Base-by-base conservation (phyloP, 2,329 filamentous ascomycete species). In the Colletotrichum simmondsii region DNA sequence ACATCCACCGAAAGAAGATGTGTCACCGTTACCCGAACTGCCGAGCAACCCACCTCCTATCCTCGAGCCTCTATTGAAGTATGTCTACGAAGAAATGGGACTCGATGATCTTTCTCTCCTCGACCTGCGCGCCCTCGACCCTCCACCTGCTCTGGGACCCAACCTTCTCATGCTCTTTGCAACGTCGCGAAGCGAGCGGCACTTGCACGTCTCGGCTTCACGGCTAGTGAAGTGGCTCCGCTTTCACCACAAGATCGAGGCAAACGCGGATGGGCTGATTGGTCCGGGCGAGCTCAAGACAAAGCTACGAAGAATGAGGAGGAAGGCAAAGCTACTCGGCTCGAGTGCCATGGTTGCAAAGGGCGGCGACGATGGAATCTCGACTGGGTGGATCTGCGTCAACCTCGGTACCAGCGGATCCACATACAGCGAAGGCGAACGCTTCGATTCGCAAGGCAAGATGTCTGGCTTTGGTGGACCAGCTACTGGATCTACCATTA, bases 321-420 rank as follows among this genome's bases (percentile, higher is more conserved):
- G 94, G 80, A 92, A 93, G 77, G 93, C 95, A 37, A 95, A 94
- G 81, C 86, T 98, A 73, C 85, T 97, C 76, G 95, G 94, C 16
- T 93, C 90, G 72, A 90, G 91, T 0, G 91, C 91, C n/a, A 87
- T 89, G 59, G 86, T 90, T 6, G 90, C 90, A 12, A 87, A 88
- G 16, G 89, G 88, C 60, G 85, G 88, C 1, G 95, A 98, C 77
- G 94, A 98, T 79, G 96, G 95, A 2, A 94, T 98, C 65, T 92
- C 93, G 14, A 98, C 96, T 1, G 95, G 95, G 11, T 99, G 97
- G 97, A 93, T 99, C 24, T 99, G 97, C 82, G 94, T 98, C 73
- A 97, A 98, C 80, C 89, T 97, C 11, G 94, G 94, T 5, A 90
- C 89, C 19, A 87, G 95, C 1, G 90, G 92, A 56, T 88, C 89